Evolutionary conservation across 805 yeast species (phyloP), one percentile per base, ranked within the genome.

Genomic region (Candida taoyuanica): DNA sequence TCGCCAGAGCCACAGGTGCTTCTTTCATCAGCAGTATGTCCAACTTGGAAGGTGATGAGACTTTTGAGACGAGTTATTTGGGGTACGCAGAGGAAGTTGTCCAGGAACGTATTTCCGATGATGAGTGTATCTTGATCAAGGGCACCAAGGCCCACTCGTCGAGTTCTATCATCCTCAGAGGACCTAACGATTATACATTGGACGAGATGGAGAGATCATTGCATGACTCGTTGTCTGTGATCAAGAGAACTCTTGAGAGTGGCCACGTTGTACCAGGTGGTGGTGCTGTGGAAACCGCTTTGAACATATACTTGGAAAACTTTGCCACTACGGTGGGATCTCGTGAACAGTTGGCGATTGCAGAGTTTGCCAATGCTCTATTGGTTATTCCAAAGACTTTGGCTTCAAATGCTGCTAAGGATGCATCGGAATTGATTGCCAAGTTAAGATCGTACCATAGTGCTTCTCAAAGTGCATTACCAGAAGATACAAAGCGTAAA

Each of bases 151-250:
- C 88, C 31, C 96, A 88, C 64, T 84, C 96, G 7, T 81, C 97
- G 1, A 74, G 94, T 12, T 89, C 98, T 13, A 85, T 93, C 50
- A 79, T 93, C 46, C 71, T 93, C 54, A 83, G 99, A 64, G 99
- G 99, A 39, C 81, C 98, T 43, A 93, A 93, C 61, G 93, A 93
- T 61, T 93, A 84, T 62, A 81, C 94, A 29, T 73, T 93, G 50
- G 99, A 93, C 65, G 99, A 93, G 69, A 91, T 94, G 98, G 96
- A 93, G 67, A 78, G 99, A 64, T 88, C 98, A 0, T 64, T 94
- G 44, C 97, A 87, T 57, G 99, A 93, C 61, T 85, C 98, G 3
- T 71, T 93, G 48, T 80, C 87, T 31, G 98, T 93, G 26, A 96
- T 93, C 26, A 93, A 93, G 69, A 80, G 98, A 60, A 88, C 98